phyloP scores from a whole-genome alignment of 192 early-diverging fungal species.

The Oehlia diaphana region DNA sequence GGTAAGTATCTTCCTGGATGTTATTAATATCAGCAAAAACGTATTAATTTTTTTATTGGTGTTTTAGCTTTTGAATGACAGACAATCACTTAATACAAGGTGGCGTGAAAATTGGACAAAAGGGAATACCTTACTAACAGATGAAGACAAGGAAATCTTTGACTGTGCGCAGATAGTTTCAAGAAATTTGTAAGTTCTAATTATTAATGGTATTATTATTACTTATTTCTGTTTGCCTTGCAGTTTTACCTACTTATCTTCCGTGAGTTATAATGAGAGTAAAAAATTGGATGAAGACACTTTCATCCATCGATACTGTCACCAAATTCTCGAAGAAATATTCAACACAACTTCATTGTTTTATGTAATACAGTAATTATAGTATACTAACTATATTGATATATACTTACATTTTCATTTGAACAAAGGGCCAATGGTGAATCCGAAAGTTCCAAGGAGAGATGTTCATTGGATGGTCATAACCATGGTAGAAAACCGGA shows the following conservation, averaged over 20 bases:
- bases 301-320: slow-evolving; percentile 12
- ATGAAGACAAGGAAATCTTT: slow-evolving; percentile 18
- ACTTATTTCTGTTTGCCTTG: not conserved
- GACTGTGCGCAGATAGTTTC: not conserved
- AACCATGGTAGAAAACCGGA: slow-evolving; percentile 20
- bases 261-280: slow-evolving; percentile 18
- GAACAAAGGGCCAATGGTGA: slow-evolving; percentile 15
- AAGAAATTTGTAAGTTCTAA: slow-evolving; percentile 24
- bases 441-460: slow-evolving; percentile 22
- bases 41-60: slow-evolving; percentile 15
- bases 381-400: too few species aligned
- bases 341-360: not conserved
- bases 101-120: slow-evolving; percentile 8
- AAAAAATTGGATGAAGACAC: slow-evolving; percentile 22
- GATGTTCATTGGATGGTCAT: slow-evolving; percentile 9
- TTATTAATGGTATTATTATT: slow-evolving; percentile 20
- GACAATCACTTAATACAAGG: slow-evolving; percentile 22
- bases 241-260: slow-evolving; percentile 22
- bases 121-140: slow-evolving; percentile 1
- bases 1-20: slow-evolving; percentile 8
- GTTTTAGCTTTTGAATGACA: slow-evolving; percentile 20
- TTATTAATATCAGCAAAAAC: slow-evolving; percentile 14
- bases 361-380: too few species aligned
- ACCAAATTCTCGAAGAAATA: slow-evolving; percentile 17
- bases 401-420: too few species aligned